These are phyloP conservation scores for Kuraishia molischiana DNA, from an alignment of 805 yeast species.

Conservation along the genomic window DNA sequence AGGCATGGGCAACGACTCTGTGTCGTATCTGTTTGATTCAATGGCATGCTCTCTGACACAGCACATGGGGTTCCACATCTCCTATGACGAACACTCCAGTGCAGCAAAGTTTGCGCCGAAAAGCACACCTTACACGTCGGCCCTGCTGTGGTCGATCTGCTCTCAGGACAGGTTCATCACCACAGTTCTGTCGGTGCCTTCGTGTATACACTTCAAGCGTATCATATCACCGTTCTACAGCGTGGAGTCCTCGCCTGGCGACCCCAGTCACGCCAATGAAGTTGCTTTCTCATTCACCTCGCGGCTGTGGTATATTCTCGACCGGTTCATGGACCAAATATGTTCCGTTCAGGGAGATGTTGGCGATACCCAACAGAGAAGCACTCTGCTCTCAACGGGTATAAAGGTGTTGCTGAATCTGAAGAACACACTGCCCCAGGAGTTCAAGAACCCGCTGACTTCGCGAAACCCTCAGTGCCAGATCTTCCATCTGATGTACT, in stretches of 20 bases:
- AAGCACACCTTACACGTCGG: constrained; percentile 15
- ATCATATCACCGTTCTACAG: constrained; percentile 21
- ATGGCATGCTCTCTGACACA: constrained; percentile 22
- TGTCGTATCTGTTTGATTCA: constrained; percentile 18
- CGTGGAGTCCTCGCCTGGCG: constrained; percentile 6
- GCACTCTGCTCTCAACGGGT: constrained; percentile 15
- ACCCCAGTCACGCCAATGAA: constrained; percentile 11
- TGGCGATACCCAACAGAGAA: constrained; percentile 20
- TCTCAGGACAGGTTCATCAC: constrained; percentile 21
- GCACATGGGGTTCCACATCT: constrained; percentile 23
- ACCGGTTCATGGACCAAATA: constrained; percentile 23
- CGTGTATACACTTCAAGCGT: constrained; percentile 22
- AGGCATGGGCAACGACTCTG: constrained; percentile 19
- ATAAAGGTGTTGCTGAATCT: constrained; percentile 14
- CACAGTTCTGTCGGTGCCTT: constrained; percentile 15
- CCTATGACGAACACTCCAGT: constrained; percentile 11
- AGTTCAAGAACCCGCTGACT: constrained; percentile 3
- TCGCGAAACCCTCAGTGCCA: constrained; percentile 7
- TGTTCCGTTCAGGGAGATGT: constrained; percentile 20
- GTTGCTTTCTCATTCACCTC: constrained; percentile 15
- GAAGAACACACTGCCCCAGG: constrained; percentile 12
- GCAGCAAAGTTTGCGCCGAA: constrained; percentile 14
- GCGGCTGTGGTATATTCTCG: constrained; percentile 20
- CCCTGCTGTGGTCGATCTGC: constrained; percentile 21
- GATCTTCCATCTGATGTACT: constrained; percentile 16